phyloP scores from a whole-genome alignment of 2,329 filamentous ascomycete genomes.

The Mollisia scopiformis region DNA sequence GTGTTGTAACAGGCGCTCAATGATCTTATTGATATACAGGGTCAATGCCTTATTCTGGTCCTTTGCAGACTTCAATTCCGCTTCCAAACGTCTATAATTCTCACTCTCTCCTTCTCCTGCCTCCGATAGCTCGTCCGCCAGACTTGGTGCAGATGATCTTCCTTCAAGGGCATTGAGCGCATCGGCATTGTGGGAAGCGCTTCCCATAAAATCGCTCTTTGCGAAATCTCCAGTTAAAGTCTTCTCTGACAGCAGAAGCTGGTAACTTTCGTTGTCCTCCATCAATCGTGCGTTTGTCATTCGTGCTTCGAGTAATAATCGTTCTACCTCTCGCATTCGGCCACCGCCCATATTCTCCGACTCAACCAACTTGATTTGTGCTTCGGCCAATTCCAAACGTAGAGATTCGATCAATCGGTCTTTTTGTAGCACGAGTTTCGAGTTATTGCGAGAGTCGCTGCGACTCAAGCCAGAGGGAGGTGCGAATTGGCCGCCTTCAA shows the following conservation, averaged over 20 bases:
- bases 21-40: slow-evolving; percentile 98
- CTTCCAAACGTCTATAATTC: slow-evolving; percentile 69
- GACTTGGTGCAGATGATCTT: slow-evolving; percentile 56
- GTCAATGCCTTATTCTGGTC: slow-evolving; percentile 98
- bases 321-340: slow-evolving; percentile 86
- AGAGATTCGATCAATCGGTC: slow-evolving; percentile 95
- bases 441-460: slow-evolving; percentile 87
- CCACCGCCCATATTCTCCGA: slow-evolving; percentile 92
- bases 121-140: slow-evolving; percentile 88
- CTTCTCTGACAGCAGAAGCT: slow-evolving; percentile 90
- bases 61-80: slow-evolving; percentile 77
- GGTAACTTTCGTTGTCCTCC: slow-evolving; percentile 99
- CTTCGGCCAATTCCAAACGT: slow-evolving; percentile 88
- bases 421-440: slow-evolving; percentile 89
- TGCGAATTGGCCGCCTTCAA: slow-evolving; percentile 81
- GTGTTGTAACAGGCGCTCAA: slow-evolving; percentile 90
- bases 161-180: slow-evolving; percentile 68
- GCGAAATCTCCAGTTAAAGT: slow-evolving; percentile 93
- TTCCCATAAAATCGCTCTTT: slow-evolving; percentile 77
- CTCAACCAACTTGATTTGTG: slow-evolving; percentile 93
- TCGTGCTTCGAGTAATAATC: slow-evolving; percentile 84
- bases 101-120: slow-evolving; percentile 65
- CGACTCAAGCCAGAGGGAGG: slow-evolving; percentile 82
- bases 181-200: slow-evolving; percentile 61
- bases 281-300: slow-evolving; percentile 95